phyloP scores from a whole-genome alignment of 1,139 yeast genomes.

The Dujonia santamariae region DNA sequence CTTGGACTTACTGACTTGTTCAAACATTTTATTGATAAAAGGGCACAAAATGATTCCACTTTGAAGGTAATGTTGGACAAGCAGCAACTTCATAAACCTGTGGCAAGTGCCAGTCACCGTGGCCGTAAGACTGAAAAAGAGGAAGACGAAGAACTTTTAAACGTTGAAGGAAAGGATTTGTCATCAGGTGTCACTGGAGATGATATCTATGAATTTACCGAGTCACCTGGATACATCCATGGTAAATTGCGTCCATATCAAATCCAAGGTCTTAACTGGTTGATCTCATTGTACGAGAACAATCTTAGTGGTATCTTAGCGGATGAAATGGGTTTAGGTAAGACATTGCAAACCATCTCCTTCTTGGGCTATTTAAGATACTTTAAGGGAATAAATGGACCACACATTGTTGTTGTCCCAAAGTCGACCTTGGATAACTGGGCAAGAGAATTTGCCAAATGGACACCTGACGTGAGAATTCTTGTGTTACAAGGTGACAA shows the following conservation, averaged over 20 bases:
- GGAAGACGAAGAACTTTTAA: constrained; percentile 84
- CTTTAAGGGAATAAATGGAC: constrained; percentile 77
- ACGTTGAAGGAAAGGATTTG: constrained; percentile 67
- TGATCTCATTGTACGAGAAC: constrained; percentile 43
- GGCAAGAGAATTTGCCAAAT: constrained; percentile 87
- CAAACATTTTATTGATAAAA: constrained; percentile 81
- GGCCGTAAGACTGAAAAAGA: constrained; percentile 81
- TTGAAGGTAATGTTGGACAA: neutral
- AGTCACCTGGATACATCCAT: constrained; percentile 67
- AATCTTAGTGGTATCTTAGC: constrained; percentile 45
- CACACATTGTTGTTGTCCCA: constrained; percentile 89
- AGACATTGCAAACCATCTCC: constrained; percentile 46
- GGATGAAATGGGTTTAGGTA: constrained; percentile 52
- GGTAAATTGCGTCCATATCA: constrained; percentile 80
- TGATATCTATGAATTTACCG: constrained; percentile 43
- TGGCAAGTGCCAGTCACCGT: constrained; percentile 13
- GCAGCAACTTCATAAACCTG: constrained; percentile 19
- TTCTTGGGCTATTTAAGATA: constrained; percentile 86
- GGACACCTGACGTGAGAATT: constrained; percentile 96
- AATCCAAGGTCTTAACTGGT: constrained; percentile 48
- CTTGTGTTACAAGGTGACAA: constrained; percentile 85
- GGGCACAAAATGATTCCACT: constrained; percentile 27
- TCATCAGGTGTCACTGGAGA: constrained; percentile 1
- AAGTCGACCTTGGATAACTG: constrained; percentile 94
- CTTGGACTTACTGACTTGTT: constrained; percentile 82